phyloP scores from a whole-genome alignment of 75 land plant genomes.

The Cunninghamia lanceolata region DNA sequence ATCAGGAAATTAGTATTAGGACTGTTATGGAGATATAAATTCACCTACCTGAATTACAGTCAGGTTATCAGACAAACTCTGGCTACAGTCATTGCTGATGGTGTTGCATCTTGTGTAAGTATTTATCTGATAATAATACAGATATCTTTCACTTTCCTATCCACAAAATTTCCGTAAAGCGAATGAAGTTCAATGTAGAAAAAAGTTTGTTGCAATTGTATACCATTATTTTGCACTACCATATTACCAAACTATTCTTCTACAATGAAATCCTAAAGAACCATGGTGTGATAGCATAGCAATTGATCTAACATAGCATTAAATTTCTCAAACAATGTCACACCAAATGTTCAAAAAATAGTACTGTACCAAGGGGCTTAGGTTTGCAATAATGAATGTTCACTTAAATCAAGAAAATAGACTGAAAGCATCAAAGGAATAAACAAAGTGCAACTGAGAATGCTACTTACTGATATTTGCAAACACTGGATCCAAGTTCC shows the following conservation, averaged over 20 bases:
- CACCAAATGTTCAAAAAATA: neutral
- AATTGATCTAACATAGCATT: neutral
- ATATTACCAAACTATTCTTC: neutral
- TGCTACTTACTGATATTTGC: slow-evolving; percentile 26
- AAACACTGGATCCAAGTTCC: slow-evolving; percentile 40
- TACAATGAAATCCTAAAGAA: neutral
- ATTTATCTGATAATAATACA: neutral
- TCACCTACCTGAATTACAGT: neutral
- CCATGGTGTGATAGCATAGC: neutral
- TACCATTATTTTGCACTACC: neutral
- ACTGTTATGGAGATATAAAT: neutral
- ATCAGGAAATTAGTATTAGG: neutral
- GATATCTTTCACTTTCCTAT: neutral
- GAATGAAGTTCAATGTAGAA: neutral
- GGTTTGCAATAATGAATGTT: neutral
- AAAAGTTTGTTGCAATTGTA: neutral
- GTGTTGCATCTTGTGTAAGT: neutral
- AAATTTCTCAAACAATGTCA: neutral
- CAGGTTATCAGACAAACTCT: neutral
- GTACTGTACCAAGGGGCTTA: neutral
- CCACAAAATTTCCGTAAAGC: neutral
- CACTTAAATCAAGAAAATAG: neutral
- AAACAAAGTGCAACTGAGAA: neutral
- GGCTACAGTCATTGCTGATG: neutral
- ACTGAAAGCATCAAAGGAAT: neutral